Evolutionary conservation across 768 basidiomycete species (phyloP), one percentile per base, ranked within the genome.

Genomic region (Tricholoma matsutake): DNA sequence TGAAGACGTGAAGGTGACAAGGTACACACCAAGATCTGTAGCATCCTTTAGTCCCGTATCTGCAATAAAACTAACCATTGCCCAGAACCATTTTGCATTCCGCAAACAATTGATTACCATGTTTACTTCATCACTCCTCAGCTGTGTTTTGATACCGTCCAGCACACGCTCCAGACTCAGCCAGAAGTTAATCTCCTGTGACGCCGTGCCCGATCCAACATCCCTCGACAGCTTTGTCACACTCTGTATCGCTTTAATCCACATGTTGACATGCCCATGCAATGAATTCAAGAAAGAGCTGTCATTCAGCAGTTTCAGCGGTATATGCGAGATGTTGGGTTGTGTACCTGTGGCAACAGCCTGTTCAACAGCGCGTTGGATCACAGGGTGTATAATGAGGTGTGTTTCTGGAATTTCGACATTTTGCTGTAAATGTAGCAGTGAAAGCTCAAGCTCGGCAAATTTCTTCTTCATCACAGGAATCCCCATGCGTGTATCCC

Each of bases 381-480:
- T 92, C 63, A 84, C 81, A 35, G 94, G 94, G 69, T 98, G 96
- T 56, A 98, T 91, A 64, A 92, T 79, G 28, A 98, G 86, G 67
- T 94, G 89, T 3, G 94, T 96, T 74, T 98, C 94, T 1, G 97
- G 97, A 57, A 98, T 98, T 78, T 98, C 96, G 64, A 98, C 96
- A 67, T 99, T 98, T 74, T 98, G 97, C 71, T 98, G 96, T 4
- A 98, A 82, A 71, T 99, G 97, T 2, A 98, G 79, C 14, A 98
- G 78, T 2, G 94, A 95, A 10, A 98, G 76, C 73, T 99, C 96
- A 57, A 98, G 87, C 68, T 99, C 96, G 6, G 97, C 96, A 70
- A 98, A 98, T 76, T 98, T 98, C 81, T 96, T 96, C 85, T 98
- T 98, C 51, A 96, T 95, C 83, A 97, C 92, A 2, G 97, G 97